Conservation (phyloP, 345 rosid genomes). For the Cochlearia excelsa region DNA sequence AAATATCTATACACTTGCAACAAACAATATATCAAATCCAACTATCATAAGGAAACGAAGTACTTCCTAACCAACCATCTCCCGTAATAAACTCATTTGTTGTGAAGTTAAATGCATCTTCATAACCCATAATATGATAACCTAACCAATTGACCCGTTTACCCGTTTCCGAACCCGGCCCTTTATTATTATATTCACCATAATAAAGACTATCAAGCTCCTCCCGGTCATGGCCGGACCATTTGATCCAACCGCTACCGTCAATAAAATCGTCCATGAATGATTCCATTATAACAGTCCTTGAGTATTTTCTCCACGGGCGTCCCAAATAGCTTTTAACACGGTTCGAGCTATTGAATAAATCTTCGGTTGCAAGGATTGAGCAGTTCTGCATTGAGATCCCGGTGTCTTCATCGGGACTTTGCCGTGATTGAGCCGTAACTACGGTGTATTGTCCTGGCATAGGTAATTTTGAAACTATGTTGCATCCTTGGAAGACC, state of each 20-base stretch:
- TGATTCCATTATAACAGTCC: slow-evolving; percentile 59
- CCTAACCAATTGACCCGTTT: slow-evolving; percentile 71
- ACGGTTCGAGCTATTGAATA: slow-evolving; percentile 30
- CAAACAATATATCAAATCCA: slow-evolving; percentile 41
- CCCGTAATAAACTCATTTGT: slow-evolving; percentile 68
- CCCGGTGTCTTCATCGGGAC: slow-evolving; percentile 64
- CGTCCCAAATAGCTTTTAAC: slow-evolving; percentile 75
- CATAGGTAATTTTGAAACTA: slow-evolving; percentile 63
- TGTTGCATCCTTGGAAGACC: slow-evolving; percentile 66
- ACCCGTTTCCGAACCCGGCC: slow-evolving; percentile 65
- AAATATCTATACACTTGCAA: slow-evolving; percentile 11
- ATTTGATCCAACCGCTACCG: slow-evolving; percentile 61
- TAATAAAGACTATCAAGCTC: slow-evolving; percentile 59
- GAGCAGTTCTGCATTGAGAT: slow-evolving; percentile 80
- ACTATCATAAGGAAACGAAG: slow-evolving; percentile 71
- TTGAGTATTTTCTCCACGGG: slow-evolving; percentile 68
- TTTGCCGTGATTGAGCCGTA: slow-evolving; percentile 71
- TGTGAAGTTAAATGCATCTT: slow-evolving; percentile 61
- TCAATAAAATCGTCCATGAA: slow-evolving; percentile 63
- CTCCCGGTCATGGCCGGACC: slow-evolving; percentile 40
- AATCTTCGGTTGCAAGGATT: slow-evolving; percentile 51
- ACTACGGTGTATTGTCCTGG: slow-evolving; percentile 63
- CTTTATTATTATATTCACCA: slow-evolving; percentile 74
- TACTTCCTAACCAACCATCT: slow-evolving; percentile 72
- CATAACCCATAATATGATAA: slow-evolving; percentile 58